These are phyloP conservation scores for Pleodorina starrii DNA, from an alignment of 139 green algal genomes.

Conservation along the genomic window DNA sequence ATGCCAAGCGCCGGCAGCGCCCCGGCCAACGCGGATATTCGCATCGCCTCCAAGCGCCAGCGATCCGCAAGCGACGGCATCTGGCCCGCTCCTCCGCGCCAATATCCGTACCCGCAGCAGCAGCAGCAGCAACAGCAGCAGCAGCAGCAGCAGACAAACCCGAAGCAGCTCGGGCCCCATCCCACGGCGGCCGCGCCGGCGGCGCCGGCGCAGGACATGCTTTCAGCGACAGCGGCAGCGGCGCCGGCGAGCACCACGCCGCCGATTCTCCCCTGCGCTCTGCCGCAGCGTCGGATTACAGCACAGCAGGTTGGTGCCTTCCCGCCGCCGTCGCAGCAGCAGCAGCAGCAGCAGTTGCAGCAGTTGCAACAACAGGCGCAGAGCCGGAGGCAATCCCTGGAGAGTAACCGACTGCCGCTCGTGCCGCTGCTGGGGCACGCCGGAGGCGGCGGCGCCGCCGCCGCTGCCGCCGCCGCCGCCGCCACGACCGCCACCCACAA, in stretches of 20 bases:
- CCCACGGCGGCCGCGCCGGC: no score
- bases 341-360: not conserved
- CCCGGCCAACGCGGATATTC: constrained; percentile 13
- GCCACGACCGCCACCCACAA: constrained; percentile 2
- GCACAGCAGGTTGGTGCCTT: not conserved
- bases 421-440: not conserved
- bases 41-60: not conserved
- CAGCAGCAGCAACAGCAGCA: not conserved
- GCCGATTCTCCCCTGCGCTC: not conserved
- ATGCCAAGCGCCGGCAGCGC: constrained; percentile 14
- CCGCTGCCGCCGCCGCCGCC: not conserved
- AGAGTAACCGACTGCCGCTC: not conserved
- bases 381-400: not conserved
- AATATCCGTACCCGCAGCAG: not conserved
- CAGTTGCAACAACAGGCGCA: not conserved
- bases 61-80: not conserved
- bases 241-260: not conserved
- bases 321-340: not conserved
- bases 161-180: not conserved
- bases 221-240: not conserved
- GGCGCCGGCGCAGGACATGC: not conserved
- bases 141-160: not conserved
- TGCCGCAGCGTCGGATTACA: not conserved
- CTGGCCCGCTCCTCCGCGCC: not conserved
- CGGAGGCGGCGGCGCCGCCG: not conserved